phyloP scores from a whole-genome alignment of 305 asterid species.

The Fraxinus sp. region DNA sequence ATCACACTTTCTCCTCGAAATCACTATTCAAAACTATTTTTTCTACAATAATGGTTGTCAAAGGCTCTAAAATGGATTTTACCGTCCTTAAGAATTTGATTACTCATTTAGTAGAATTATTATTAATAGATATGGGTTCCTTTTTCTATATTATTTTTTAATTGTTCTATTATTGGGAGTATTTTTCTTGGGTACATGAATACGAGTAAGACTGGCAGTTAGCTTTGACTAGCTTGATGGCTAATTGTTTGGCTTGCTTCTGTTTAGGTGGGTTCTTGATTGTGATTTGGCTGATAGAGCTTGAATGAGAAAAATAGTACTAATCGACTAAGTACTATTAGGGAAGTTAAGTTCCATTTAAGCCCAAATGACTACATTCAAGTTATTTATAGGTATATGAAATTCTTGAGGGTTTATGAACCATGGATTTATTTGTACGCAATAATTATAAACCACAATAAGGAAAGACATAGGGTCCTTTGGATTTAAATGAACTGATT shows the following conservation, averaged over 20 bases:
- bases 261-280: not conserved
- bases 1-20: too few species aligned
- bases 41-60: too few species aligned
- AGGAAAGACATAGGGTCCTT: not conserved
- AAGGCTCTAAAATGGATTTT: too few species aligned
- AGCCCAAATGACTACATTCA: not conserved
- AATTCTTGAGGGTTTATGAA: not conserved
- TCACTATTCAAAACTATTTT: too few species aligned
- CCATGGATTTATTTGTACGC: not conserved
- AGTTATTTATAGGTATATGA: not conserved
- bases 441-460: not conserved
- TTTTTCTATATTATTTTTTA: not conserved
- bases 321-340: not conserved
- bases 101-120: not conserved
- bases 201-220: not conserved
- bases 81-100: not conserved
- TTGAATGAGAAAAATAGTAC: not conserved
- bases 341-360: not conserved
- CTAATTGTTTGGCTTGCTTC: not conserved
- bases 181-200: not conserved
- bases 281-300: not conserved
- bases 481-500: not conserved
- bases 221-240: not conserved
- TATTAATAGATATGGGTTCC: not conserved
- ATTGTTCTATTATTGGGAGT: not conserved